Evolutionary conservation across 768 basidiomycete species (phyloP), one percentile per base, ranked within the genome.

Genomic region (Tylopilus subfusipes): DNA sequence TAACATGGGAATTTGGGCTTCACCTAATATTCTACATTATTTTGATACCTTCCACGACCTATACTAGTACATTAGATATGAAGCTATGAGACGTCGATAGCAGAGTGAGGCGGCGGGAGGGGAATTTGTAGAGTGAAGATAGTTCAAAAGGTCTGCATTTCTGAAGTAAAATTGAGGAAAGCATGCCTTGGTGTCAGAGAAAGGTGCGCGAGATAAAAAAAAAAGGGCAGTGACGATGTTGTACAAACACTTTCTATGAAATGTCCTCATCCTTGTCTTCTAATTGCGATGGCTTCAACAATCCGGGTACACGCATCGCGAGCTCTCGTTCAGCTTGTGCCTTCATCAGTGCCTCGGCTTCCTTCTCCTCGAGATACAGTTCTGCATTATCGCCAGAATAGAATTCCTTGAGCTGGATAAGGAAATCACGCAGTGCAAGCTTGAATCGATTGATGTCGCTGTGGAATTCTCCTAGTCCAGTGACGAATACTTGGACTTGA

Each of bases 371-470:
- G 61, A 93, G 76, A 75, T 79, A 98, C 34, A 98, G 77, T 60
- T 98, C 97, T 10, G 93, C 76, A 59, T 96, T 95, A 65, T 97
- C 94, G 56, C 81, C 79, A 6, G 88, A 90, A 7, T 93, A 93
- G 76, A 97, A 98, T 73, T 98, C 97, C 69, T 97, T 97, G 58
- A 99, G 83, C 63, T 94, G 90, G 62, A 99, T 93, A 52, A 99
- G 83, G 86, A 98, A 99, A 73, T 98, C 97, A 53, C 96, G 90
- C 45, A 98, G 78, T 16, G 89, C 86, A 60, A 92, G 77, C 75
- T 98, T 98, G 86, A 98, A 99, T 60, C 88, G 83, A 63, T 86
- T 88, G 72, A 86, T 83, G 63, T 93, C 90, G 65, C 77, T 84
- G 65, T 91, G 82, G 66, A 82, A 82, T 66, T 90, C 87, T 52